Base-by-base conservation (phyloP, 495 filamentous ascomycete genomes). In the Opeltia flavorubescens region DNA sequence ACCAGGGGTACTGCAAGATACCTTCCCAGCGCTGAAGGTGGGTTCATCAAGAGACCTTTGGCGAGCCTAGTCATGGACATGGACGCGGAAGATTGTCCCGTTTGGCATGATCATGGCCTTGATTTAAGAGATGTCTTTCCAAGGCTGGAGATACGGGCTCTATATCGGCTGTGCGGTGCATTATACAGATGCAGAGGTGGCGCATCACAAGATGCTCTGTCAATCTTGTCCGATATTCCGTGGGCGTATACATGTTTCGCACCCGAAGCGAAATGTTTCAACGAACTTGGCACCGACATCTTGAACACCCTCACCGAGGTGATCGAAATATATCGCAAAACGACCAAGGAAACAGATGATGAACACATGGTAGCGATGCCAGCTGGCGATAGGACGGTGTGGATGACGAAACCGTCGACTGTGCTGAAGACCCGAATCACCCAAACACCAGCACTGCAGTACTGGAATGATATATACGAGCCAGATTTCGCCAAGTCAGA, bases 171-270 rank as follows among this genome's bases (percentile, higher is more conserved):
- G 5, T 17, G n/a, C 2, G 44, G 15, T 20, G 46, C 55, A 23
- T 48, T 63, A 4, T 57, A 48, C 43, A 55, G 56, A 30, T 59
- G 57, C 36, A 59, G 61, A 8, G 59, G 49, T 25, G 61, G 59
- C 17, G 61, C 59, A 2, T 17, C 51, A 15, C 29, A 29, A 25
- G 55, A 49, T 31, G 61, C 59, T 9, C 17, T 58, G 17, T 51
- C 53, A n/a, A 15, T 57, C 1, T 21, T 62, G 0, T 27, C 30
- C 21, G 35, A 49, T 36, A 40, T 48, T 13, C n/a, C n/a, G n/a
- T n/a, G n/a, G n/a, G n/a, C n/a, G n/a, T n/a, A n/a, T n/a, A n/a
- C n/a, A n/a, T n/a, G n/a, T n/a, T 41, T 15, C 20, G 7, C 27
- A 0, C 9, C 9, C 30, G 40, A 44, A 21, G 27, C 8, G 3